These are phyloP conservation scores for Phytophthora sansomeana DNA, from an alignment of 352 stramenopile genomes.

Conservation along the genomic window DNA sequence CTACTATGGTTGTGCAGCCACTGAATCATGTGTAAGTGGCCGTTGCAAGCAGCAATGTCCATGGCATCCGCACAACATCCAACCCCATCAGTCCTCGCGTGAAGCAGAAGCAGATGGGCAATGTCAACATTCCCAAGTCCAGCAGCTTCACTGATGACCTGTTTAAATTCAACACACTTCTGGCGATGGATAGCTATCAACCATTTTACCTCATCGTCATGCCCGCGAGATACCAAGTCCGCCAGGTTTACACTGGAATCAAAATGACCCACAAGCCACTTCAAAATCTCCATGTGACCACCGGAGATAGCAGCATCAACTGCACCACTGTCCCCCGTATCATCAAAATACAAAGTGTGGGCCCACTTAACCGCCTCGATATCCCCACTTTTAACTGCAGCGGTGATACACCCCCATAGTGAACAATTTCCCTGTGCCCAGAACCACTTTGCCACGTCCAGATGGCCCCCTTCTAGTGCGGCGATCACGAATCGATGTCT, in stretches of 20 bases:
- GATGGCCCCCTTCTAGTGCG: neutral
- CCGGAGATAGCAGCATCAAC: neutral
- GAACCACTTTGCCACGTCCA: neutral
- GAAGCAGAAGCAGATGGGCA: neutral
- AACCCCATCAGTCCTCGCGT: neutral
- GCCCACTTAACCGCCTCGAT: neutral
- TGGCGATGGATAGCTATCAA: neutral
- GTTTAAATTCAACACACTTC: neutral
- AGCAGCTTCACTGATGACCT: neutral
- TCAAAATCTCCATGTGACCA: neutral
- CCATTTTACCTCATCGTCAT: neutral
- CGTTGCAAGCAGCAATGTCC: neutral
- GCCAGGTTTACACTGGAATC: neutral
- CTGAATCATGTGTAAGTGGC: neutral
- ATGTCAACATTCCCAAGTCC: neutral
- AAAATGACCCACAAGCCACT: neutral
- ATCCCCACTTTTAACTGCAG: neutral
- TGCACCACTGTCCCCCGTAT: neutral
- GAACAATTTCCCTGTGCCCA: neutral
- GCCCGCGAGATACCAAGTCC: neutral
- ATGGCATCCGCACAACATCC: neutral
- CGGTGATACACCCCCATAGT: neutral
- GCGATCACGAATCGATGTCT: neutral
- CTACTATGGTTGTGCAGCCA: neutral
- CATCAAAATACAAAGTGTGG: neutral